Evolutionary conservation across 805 yeast species (phyloP).

Genomic region (Sugiyamaella americana): DNA sequence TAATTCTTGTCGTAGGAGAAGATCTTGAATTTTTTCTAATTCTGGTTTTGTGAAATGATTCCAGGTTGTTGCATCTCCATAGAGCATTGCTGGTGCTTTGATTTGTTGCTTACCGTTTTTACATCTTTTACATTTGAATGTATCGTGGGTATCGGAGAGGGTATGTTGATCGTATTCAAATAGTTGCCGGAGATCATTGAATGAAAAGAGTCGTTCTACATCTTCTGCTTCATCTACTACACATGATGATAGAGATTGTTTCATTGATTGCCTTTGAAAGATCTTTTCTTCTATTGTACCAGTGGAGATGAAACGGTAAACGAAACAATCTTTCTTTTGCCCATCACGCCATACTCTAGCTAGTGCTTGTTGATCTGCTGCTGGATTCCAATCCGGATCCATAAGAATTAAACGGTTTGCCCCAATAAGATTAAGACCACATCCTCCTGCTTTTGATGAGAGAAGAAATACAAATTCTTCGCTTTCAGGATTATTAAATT

Average conservation of each 20-base stretch:
- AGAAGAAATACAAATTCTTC: constrained; percentile 81
- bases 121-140: constrained; percentile 85
- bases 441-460: constrained; percentile 97
- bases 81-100: constrained; percentile 79
- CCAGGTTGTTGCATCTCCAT: constrained; percentile 98
- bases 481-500: constrained; percentile 84
- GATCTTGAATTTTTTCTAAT: constrained; percentile 65
- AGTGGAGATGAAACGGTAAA: constrained; percentile 86
- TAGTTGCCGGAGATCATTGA: constrained; percentile 69
- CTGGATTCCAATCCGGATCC: constrained; percentile 98
- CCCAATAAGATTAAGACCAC: constrained; percentile 95
- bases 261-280: constrained; percentile 92
- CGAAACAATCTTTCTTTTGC: constrained; percentile 93
- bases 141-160: constrained; percentile 84
- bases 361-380: constrained; percentile 94
- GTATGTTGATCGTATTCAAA: constrained; percentile 66
- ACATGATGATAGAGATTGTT: constrained; percentile 84
- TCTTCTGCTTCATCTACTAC: constrained; percentile 96
- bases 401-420: constrained; percentile 84
- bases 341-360: constrained; percentile 99
- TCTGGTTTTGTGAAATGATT: constrained; percentile 71
- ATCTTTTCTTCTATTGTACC: constrained; percentile 97
- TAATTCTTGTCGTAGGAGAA: constrained; percentile 66
- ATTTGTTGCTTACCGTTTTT: constrained; percentile 50
- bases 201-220: constrained; percentile 84